Evolutionary conservation across 306 rosid species (phyloP).

Genomic region (Acacia melanoxylon): DNA sequence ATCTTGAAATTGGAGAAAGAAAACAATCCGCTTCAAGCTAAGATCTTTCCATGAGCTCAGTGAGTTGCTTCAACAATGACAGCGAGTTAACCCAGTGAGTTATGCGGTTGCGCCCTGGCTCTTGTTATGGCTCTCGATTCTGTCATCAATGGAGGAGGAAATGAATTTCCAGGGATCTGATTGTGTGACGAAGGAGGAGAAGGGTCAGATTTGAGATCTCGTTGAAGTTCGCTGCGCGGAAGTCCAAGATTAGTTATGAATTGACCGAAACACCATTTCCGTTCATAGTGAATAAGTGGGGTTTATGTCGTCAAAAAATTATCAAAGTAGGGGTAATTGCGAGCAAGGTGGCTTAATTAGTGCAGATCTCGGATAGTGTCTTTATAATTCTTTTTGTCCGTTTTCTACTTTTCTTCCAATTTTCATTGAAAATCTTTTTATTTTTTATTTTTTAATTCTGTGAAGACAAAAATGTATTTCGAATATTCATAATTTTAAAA

Average conservation of each 20-base stretch:
- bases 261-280: conserved; percentile 30
- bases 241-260: neutral
- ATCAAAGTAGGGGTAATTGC: conserved; percentile 8
- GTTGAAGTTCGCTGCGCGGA: neutral
- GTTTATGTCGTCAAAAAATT: neutral
- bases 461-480: too few relatives aligned
- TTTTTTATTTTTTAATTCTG: neutral
- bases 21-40: conserved; percentile 22
- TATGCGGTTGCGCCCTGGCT: neutral
- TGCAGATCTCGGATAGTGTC: conserved; percentile 11
- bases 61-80: conserved; percentile 25
- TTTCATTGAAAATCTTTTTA: neutral
- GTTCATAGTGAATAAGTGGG: neutral
- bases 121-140: neutral
- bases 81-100: conserved; percentile 50
- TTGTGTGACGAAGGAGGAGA: conserved; percentile 16
- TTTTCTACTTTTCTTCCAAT: neutral
- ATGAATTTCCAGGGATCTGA: conserved; percentile 31
- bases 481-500: too few relatives aligned
- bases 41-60: conserved; percentile 33
- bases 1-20: conserved; percentile 28
- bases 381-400: neutral
- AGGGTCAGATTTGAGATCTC: conserved; percentile 33
- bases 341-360: neutral
- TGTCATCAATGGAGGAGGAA: neutral